Conservation (phyloP, 108 stramenopile species). For the Nitzschia sp. region DNA sequence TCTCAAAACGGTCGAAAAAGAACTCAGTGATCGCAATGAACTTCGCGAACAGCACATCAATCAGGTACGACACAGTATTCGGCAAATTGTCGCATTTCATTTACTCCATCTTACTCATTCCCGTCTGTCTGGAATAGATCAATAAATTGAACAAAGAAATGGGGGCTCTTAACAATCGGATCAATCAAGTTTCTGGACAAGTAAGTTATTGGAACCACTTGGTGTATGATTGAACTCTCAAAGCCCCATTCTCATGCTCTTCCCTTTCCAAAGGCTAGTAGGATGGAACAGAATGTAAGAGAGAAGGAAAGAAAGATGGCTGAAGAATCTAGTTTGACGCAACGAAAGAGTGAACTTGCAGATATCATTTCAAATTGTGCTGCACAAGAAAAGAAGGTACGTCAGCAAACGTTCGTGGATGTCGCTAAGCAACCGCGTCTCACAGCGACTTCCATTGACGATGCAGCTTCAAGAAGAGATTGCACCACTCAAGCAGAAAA, state of each 20-base stretch:
- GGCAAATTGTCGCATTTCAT: not conserved
- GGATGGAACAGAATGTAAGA: constrained; percentile 47
- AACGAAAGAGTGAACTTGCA: constrained; percentile 51
- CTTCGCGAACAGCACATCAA: constrained; percentile 59
- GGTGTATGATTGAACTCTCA: not conserved
- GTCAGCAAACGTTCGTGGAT: not conserved
- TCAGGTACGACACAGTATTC: constrained; percentile 8
- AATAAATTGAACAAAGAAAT: constrained; percentile 69
- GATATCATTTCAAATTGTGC: constrained; percentile 40
- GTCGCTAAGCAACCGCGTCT: not conserved
- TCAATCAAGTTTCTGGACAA: constrained; percentile 11
- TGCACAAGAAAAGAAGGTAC: constrained; percentile 40
- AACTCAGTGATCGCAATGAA: constrained; percentile 41
- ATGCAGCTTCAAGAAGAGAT: constrained; percentile 48
- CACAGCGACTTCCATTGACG: not conserved
- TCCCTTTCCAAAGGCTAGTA: constrained; percentile 15
- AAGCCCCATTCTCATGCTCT: too few relatives aligned
- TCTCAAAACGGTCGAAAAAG: constrained; percentile 60
- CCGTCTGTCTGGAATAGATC: constrained; percentile 20
- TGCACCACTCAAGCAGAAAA: constrained; percentile 46
- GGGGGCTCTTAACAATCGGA: constrained; percentile 48
- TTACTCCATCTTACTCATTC: too few relatives aligned
- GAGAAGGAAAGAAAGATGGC: constrained; percentile 68
- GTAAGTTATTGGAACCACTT: not conserved
- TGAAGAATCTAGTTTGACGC: constrained; percentile 50